A percentile compares a stretch with the other conserved stretches of the same genome.
These are phyloP conservation scores for Favolaschia claudopus DNA, from an alignment of 768 basidiomycete species.

Conservation along the genomic window DNA sequence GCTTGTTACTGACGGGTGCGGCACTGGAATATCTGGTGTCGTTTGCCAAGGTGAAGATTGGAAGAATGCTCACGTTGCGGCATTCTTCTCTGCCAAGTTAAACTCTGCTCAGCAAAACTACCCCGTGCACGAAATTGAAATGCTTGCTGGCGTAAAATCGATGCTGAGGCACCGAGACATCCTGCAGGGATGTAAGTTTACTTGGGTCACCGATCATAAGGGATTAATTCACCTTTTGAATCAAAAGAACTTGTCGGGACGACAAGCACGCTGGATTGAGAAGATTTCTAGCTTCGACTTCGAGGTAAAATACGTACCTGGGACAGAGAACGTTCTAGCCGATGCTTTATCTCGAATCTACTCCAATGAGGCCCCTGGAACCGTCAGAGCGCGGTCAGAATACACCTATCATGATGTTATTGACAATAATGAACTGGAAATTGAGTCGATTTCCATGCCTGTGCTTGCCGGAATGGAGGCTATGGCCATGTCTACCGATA, in stretches of 20 bases:
- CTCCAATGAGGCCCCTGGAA: constrained; percentile 11
- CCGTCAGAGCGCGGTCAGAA: constrained; percentile 12
- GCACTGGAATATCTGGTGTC: constrained; percentile 25
- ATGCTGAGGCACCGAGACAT: constrained; percentile 14
- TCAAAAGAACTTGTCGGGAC: constrained; percentile 8
- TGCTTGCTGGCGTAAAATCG: constrained; percentile 6
- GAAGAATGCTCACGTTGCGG: constrained; percentile 19
- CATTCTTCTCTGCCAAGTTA: constrained; percentile 33
- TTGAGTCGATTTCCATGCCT: constrained; percentile 2
- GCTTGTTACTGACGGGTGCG: constrained; percentile 33
- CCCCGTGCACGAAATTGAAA: constrained; percentile 38
- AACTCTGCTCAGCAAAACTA: constrained; percentile 6
- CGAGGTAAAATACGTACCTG: constrained; percentile 12
- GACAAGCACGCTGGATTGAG: constrained; percentile 17
- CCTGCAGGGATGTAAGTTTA: constrained; percentile 9
- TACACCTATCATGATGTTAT: constrained; percentile 17
- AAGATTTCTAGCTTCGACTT: constrained; percentile 17
- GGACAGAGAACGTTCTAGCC: constrained; percentile 13
- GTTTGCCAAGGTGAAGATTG: constrained; percentile 28
- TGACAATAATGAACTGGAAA: constrained; percentile 6
- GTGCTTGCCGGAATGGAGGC: constrained; percentile 1
- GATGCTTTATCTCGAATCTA: constrained; percentile 14
- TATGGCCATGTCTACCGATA: background rate
- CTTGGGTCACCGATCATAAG: constrained; percentile 11
- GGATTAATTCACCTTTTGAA: background rate